Conservation (phyloP, 2,329 filamentous ascomycete genomes). For the Cordyceps fumosorosea region DNA sequence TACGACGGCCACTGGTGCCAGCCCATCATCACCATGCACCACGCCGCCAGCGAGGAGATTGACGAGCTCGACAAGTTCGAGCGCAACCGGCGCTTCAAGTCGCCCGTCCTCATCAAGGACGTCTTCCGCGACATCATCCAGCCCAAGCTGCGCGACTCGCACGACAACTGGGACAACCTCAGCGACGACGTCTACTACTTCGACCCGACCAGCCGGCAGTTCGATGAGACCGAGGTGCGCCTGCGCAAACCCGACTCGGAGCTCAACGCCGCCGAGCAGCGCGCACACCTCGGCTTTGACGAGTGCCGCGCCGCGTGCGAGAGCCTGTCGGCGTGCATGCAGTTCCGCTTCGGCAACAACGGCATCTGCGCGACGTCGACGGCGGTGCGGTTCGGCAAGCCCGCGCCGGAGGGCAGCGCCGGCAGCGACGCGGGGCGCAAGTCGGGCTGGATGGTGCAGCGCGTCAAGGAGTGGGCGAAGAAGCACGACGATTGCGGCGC, state of each 20-base stretch:
- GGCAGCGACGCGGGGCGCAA: conserved; percentile 23
- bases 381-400: conserved; percentile 33
- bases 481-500: conserved; percentile 29
- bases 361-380: conserved; percentile 30
- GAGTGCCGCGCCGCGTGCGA: conserved; percentile 40
- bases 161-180: conserved; percentile 48
- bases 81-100: conserved; percentile 27
- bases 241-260: conserved; percentile 26
- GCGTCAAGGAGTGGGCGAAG: conserved; percentile 35
- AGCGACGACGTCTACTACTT: conserved; percentile 39
- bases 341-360: conserved; percentile 30
- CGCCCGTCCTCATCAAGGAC: conserved; percentile 37
- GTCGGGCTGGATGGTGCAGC: conserved; percentile 37
- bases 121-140: conserved; percentile 41
- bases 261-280: conserved; percentile 30
- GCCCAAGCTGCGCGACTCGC: conserved; percentile 29
- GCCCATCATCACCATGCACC: conserved; percentile 50
- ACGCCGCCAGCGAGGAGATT: conserved; percentile 44
- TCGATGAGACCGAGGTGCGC: conserved; percentile 26
- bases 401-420: conserved; percentile 22
- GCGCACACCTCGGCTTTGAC: conserved; percentile 35
- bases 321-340: conserved; percentile 30
- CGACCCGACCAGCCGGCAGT: conserved; percentile 23
- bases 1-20: conserved; percentile 46
- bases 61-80: conserved; percentile 47